Base-by-base conservation (phyloP, 176 grass and related monocot species). In the Otatea glauca region DNA sequence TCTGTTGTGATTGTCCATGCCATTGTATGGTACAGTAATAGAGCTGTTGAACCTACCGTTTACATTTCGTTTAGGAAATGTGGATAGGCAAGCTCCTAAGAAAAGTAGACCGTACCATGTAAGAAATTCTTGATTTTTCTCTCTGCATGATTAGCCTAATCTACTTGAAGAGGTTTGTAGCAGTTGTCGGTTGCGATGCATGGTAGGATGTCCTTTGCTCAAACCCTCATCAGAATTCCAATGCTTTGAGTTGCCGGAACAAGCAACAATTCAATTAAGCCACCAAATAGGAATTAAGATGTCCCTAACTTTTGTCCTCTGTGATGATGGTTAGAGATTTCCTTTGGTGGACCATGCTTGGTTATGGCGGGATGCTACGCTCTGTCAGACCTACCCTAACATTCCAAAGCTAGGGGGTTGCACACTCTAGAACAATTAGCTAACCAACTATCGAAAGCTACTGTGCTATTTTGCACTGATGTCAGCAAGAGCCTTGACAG, bases 31-130 rank as follows among this genome's bases (percentile, higher is more conserved):
- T 7, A 29, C 11, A 42, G 29, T 23, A 79, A 53, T 79, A 38
- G 29, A 74, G n/a, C 41, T 54, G 89, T 78, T 87, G 75, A 77
- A 80, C 85, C 89, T 80, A 87, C 75, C 9, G 39, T 75, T 53
- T 15, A 58, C 72, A 61, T 60, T 25, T 76, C 25, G 17, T 43
- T 50, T 20, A n/a, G 21, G n/a, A 49, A 48, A 87, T 77, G 79
- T 39, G 17, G 72, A 59, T 66, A 9, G 54, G 14, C 32, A 20
- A 44, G 81, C 39, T 69, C 21, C 41, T 12, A 24, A 12, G 21
- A 60, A 24, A 60, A 61, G 9, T 11, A 66, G 25, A 27, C 34
- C 74, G 12, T 70, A 72, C 23, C 55, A 17, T 42, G 70, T 23
- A 42, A 51, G 53, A 47, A 78, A 15, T 14, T 69, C 37, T 54